These are phyloP conservation scores for Candida koratica DNA, from an alignment of 805 yeast species.

Conservation along the genomic window DNA sequence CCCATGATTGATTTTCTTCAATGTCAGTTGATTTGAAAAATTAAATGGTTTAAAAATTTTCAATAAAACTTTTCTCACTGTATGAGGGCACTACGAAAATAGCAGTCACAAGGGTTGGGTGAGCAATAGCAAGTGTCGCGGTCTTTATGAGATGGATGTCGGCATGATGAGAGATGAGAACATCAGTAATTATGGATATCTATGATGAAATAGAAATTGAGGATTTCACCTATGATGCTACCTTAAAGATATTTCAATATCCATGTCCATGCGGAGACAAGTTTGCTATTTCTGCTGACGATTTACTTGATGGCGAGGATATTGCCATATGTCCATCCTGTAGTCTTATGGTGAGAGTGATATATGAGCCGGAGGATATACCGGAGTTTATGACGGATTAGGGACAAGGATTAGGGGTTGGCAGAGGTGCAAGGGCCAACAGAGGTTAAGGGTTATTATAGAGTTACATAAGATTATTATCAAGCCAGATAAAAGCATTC, in stretches of 20 bases:
- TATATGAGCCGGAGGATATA: conserved; percentile 68
- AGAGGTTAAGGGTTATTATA: too few species aligned
- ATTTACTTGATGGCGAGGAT: conserved; percentile 84
- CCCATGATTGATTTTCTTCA: conserved; percentile 65
- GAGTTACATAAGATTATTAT: too few species aligned
- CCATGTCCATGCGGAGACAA: conserved; percentile 99
- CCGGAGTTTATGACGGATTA: conserved; percentile 36
- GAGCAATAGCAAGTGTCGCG: neutral
- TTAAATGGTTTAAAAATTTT: conserved; percentile 4
- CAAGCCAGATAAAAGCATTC: too few species aligned
- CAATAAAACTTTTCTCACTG: conserved; percentile 5
- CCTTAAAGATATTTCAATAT: conserved; percentile 77
- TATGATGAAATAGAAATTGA: conserved; percentile 97
- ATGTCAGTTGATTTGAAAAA: conserved; percentile 5
- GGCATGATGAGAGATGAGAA: neutral
- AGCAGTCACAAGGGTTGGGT: conserved; percentile 2
- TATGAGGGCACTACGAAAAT: neutral
- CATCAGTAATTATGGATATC: conserved; percentile 43
- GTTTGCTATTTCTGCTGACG: conserved; percentile 82
- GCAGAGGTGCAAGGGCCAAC: too few species aligned
- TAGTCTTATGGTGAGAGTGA: conserved; percentile 86
- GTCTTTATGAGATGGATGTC: too few species aligned
- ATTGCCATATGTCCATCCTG: conserved; percentile 97
- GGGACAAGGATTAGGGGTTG: neutral
- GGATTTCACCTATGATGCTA: conserved; percentile 87